Percentiles rank a stretch among this genome's conserved stretches.
Evolutionary conservation across 805 yeast genomes (phyloP).

Genomic region (Debaryomyces maramus): DNA sequence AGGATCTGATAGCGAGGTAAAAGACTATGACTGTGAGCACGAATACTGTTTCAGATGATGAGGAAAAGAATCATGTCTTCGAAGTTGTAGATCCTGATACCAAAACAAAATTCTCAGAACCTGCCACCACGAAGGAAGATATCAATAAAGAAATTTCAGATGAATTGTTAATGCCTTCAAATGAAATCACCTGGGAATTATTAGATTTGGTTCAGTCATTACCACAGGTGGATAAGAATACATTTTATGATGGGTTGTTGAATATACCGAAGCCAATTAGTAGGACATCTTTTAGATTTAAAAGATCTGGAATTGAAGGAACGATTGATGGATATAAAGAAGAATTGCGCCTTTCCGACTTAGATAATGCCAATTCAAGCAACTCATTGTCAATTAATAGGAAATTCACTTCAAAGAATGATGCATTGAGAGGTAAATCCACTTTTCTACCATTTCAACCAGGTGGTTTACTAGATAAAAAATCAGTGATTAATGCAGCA

Average conservation of each 20-base stretch:
- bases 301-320: conserved; percentile 76
- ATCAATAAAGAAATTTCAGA: conserved; percentile 15
- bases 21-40: background rate
- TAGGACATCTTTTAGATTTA: conserved; percentile 66
- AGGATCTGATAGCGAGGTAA: no score
- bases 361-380: conserved; percentile 59
- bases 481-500: conserved; percentile 15
- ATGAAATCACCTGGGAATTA: conserved; percentile 65
- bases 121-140: background rate
- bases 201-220: conserved; percentile 64
- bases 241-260: conserved; percentile 50
- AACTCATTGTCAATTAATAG: conserved; percentile 75
- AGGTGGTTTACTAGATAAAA: conserved; percentile 60
- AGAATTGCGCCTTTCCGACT: conserved; percentile 39
- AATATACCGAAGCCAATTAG: conserved; percentile 59
- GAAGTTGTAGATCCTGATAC: conserved; percentile 7
- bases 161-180: conserved; percentile 62
- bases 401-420: conserved; percentile 60
- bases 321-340: conserved; percentile 62
- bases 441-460: conserved; percentile 87
- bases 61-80: background rate
- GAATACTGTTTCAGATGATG: background rate
- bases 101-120: conserved; percentile 6
- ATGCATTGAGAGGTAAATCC: conserved; percentile 66
- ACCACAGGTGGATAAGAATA: conserved; percentile 41